Percentiles rank a stretch among this genome's conserved stretches.
Evolutionary conservation across 2,329 filamentous ascomycete species (phyloP).

Genomic region (Fusarium burgessii): DNA sequence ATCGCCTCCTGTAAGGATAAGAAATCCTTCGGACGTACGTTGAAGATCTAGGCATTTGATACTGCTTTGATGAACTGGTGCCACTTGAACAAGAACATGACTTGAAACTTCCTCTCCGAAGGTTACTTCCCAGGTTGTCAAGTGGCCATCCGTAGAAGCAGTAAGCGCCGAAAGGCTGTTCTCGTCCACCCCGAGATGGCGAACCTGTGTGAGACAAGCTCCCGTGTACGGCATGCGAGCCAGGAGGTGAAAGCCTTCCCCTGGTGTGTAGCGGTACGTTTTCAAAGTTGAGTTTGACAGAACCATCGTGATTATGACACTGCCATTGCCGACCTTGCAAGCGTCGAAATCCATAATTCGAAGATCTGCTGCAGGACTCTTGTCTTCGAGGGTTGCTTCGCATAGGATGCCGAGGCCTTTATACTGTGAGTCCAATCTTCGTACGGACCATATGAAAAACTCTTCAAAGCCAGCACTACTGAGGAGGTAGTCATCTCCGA

Average conservation of each 20-base stretch:
- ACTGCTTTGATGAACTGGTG: conserved; percentile 80
- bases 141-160: conserved; percentile 83
- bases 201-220: conserved; percentile 78
- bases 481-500: conserved; percentile 77
- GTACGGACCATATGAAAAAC: conserved; percentile 84
- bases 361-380: conserved; percentile 71
- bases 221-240: conserved; percentile 73
- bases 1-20: conserved; percentile 84
- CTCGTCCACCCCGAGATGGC: conserved; percentile 54
- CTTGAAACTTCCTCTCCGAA: conserved; percentile 9
- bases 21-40: conserved; percentile 47
- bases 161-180: conserved; percentile 65
- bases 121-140: conserved; percentile 56
- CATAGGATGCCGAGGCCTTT: conserved; percentile 66
- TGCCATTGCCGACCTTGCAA: conserved; percentile 36
- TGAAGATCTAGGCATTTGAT: conserved; percentile 74
- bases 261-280: conserved; percentile 63
- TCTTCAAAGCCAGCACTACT: conserved; percentile 91
- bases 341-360: conserved; percentile 85
- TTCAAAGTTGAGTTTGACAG: conserved; percentile 88
- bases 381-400: conserved; percentile 66
- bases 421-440: conserved; percentile 62
- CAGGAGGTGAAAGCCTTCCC: conserved; percentile 61
- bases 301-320: conserved; percentile 74
- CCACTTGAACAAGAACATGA: conserved; percentile 49